Evolutionary conservation across 257 asterid species (phyloP).

Genomic region (Marsdenia floribunda): DNA sequence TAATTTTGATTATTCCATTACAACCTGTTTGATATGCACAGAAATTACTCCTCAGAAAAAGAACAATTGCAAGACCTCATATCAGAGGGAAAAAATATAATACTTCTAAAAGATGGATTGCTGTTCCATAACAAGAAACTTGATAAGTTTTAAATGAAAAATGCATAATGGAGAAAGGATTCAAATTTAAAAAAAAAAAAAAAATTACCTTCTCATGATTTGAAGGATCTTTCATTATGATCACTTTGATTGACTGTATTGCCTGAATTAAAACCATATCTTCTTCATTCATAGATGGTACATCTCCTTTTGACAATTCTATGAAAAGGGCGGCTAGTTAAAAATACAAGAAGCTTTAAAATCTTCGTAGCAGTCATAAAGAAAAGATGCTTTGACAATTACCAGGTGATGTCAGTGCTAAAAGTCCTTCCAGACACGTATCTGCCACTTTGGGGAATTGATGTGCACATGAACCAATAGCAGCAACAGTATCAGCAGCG

Average conservation of each 20-base stretch:
- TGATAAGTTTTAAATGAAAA: not conserved
- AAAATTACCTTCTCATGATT: slow-evolving; percentile 67
- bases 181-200: not conserved
- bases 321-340: slow-evolving; percentile 24
- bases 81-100: not conserved
- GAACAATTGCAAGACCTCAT: not conserved
- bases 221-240: slow-evolving; percentile 68
- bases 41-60: not conserved
- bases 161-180: not conserved
- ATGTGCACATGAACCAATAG: slow-evolving; percentile 84
- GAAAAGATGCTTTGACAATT: slow-evolving; percentile 20
- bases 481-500: slow-evolving; percentile 94
- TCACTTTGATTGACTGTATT: slow-evolving; percentile 72
- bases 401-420: slow-evolving; percentile 70
- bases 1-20: not conserved
- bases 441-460: slow-evolving; percentile 64
- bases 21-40: not conserved
- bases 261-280: slow-evolving; percentile 73
- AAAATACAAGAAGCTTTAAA: slow-evolving; percentile 12
- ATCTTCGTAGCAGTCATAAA: slow-evolving; percentile 15
- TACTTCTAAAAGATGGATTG: not conserved
- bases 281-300: slow-evolving; percentile 53
- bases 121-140: not conserved
- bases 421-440: slow-evolving; percentile 76
- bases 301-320: slow-evolving; percentile 52